Base-by-base conservation (phyloP, 2,329 filamentous ascomycete species). In the Phaeoacremonium minimum region DNA sequence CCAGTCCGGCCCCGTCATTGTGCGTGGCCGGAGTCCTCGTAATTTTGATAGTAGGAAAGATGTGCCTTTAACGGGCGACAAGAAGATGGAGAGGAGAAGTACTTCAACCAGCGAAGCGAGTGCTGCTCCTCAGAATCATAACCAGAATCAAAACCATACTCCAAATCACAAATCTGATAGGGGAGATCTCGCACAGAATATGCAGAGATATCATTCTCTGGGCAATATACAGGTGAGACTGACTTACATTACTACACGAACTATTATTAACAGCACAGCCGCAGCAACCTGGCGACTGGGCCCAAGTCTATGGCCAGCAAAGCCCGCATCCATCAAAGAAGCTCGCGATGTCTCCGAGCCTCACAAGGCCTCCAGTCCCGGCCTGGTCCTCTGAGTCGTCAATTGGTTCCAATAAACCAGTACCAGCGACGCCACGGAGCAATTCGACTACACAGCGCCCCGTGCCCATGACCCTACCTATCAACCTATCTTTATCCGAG, bases 1-100 rank as follows among this genome's bases (percentile, higher is more conserved):
- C 12, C 83, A 85, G 47, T 95, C 89, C 2, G 88, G 88, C 0
- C 86, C 91, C n/a, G 88, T 97, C 39, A 95, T 97, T 48, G 91
- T 97, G 22, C 83, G 91, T 38, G 91, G 91, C 20, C 79, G 91
- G 40, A 96, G 89, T 56, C 91, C 91, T 1, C 76, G 91, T 38
- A 97, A 97, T 54, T 97, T 97, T 57, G 89, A 95, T 53, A 89
- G 86, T 36, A 77, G 87, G 41, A 94, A 93, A 56, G 88, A 95
- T 52, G 77, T 91, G 35, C 85, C 87, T 2, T 66, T 95, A 33
- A 84, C 80, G 2, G 63, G 63, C 6, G 71, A 74, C 15, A 72
- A 67, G 52, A 65, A 64, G 41, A 30, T 57, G 13, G 71, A 75
- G 42, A 64, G 66, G 41, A 64, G 66, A 47, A 58, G 55, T 17